phyloP scores from a whole-genome alignment of 2,329 filamentous ascomycete genomes.

The Ustilaginoidea virens region DNA sequence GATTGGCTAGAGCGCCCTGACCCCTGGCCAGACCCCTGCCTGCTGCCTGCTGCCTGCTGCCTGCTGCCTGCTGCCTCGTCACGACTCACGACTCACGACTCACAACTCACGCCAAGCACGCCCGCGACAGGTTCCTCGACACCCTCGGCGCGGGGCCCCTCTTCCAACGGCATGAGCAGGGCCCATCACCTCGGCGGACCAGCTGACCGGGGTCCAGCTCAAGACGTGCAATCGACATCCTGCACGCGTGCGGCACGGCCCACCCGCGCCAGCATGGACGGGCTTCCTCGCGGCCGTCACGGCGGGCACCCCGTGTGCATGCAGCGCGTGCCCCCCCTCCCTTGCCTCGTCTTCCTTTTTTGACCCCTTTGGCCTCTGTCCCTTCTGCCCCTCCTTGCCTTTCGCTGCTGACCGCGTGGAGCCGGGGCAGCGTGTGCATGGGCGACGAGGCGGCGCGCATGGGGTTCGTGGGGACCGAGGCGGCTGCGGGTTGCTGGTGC shows the following conservation, averaged over 20 bases:
- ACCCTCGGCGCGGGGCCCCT: conserved; percentile 10
- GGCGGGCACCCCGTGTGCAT: no score
- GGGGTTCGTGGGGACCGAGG: conserved; percentile 10
- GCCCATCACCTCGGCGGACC: conserved; percentile 11
- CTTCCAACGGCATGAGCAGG: conserved; percentile 6
- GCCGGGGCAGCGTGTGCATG: conserved; percentile 11
- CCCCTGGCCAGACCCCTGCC: no score
- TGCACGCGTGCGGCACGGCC: conserved; percentile 16
- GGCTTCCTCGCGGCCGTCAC: no score
- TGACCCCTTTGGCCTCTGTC: no score
- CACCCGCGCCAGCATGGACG: conserved; percentile 16
- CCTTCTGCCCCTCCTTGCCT: no score
- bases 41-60: no score
- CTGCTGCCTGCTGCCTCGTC: no score
- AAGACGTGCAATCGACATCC: conserved; percentile 17
- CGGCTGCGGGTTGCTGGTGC: conserved; percentile 8
- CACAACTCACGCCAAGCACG: no score
- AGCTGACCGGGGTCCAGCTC: conserved; percentile 13
- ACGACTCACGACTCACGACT: no score
- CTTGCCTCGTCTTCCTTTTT: no score
- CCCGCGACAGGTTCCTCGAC: conserved; percentile 10
- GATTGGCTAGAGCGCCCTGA: no score
- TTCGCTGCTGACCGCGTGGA: conserved; percentile 12
- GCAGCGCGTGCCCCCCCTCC: no score
- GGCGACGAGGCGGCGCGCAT: conserved; percentile 8